Evolutionary conservation across 768 basidiomycete genomes (phyloP), one percentile per base, ranked within the genome.

Genomic region (Dioszegia aurantiaca): DNA sequence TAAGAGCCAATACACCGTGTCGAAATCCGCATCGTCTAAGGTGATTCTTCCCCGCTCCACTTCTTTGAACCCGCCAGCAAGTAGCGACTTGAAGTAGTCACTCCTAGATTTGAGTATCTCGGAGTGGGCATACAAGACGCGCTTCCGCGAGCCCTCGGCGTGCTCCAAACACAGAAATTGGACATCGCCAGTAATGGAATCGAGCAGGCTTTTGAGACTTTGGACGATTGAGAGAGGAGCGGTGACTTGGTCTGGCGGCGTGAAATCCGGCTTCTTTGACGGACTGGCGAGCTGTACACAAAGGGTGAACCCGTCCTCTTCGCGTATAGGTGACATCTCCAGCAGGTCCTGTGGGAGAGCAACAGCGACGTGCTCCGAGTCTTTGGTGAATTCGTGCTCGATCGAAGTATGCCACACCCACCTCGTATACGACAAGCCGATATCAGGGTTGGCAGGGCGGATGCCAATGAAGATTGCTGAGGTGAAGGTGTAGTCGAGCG

Each of bases 401-500:
- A 86, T 83, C 84, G 86, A 86, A 55, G 77, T 78, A 56, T 87
- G 84, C 86, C 87, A 89, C 24, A 85, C 79, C 86, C 86, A 89
- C 40, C 86, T 83, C 28, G 85, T 79, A 16, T 86, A 83, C 0
- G 84, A 83, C 4, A 84, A 83, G 5, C 86, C 87, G 11, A 78
- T 75, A 46, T 82, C 80, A 61, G 84, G 82, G 56, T 83, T 82
- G 62, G 84, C 82, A 44, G 82, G 84, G 67, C 85, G 87, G 59
- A 89, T 85, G 12, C 85, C 87, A 14, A 83, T 82, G 79, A 88
- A 84, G 80, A 88, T 86, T 12, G 86, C 83, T 4, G 85, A 82
- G 11, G 80, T 79, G 53, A 82, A 80, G 67, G 64, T 58, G 68
- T 83, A 84, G 49, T 85, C 82, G 2, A 80, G 77, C 54, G 85